Evolutionary conservation across 1,284 basidiomycete species (phyloP), one percentile per base, ranked within the genome.

Genomic region (Mycosarcoma maydis): DNA sequence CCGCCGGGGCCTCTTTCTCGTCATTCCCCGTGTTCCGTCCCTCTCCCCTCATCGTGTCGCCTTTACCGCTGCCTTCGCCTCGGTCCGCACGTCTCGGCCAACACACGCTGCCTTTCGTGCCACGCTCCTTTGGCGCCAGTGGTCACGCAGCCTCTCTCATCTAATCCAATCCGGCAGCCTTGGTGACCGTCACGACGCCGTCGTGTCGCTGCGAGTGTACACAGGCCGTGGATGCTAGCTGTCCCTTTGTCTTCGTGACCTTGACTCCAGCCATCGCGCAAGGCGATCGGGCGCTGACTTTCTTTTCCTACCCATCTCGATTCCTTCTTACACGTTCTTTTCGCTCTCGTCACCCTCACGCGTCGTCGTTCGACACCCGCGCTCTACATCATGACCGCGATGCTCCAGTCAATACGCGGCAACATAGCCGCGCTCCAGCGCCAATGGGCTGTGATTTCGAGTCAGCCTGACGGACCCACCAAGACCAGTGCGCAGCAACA

Each of bases 401-500:
- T 60, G 46, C 43, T 72, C 6, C 68, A 72, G 55, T 72, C 68
- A 49, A 72, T 72, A 58, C 62, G 68, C n/a, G 50, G 29, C 54
- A 74, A 73, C 44, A 77, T 78, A 23, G 45, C 48, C 11, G 60
- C 68, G 29, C 55, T 80, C 3, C 77, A 80, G 38, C 66, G 73
- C 11, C 78, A 80, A 42, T 80, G 76, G 76, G 59, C 69, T 10
- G 57, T 71, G 33, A 60, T 77, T n/a, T 65, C 56, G 7, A 48
- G 58, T 6, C 73, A 77, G 50, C 76, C 71, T 0, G 76, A 80
- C 43, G 60, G 73, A 2, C 73, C 69, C 0, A 71, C 62, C 29
- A 80, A 78, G 54, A 66, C 62, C 22, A 67, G 61, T 11, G 69
- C 72, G 8, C 70, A 74, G 39, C 69, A 73, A 36, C 71, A 72